A percentile compares a stretch with the other conserved stretches of the same genome.
These are phyloP conservation scores for Mycena kentingensis DNA, from an alignment of 768 basidiomycete genomes.

Conservation along the genomic window DNA sequence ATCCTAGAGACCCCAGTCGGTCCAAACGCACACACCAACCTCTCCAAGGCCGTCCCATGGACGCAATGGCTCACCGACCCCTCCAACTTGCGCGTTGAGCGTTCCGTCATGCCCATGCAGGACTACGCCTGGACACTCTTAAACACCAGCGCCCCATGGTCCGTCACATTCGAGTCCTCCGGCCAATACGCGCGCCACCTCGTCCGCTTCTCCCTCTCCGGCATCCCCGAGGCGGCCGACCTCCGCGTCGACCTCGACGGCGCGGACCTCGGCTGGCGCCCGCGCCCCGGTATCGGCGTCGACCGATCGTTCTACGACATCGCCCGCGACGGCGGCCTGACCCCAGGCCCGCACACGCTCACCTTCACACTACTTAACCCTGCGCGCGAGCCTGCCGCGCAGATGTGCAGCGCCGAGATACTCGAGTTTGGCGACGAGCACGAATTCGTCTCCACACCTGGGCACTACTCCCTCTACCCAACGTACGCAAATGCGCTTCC, in stretches of 20 bases:
- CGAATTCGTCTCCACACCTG: slow-evolving; percentile 61
- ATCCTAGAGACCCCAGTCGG: too few species aligned
- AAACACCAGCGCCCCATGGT: slow-evolving; percentile 60
- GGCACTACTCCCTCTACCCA: slow-evolving; percentile 69
- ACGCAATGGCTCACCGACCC: slow-evolving; percentile 63
- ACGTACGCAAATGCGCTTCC: slow-evolving; percentile 64
- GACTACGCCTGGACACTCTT: slow-evolving; percentile 76
- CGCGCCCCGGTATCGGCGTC: slow-evolving; percentile 55
- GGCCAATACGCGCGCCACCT: slow-evolving; percentile 63
- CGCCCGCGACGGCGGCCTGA: slow-evolving; percentile 40
- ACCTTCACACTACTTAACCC: slow-evolving; percentile 56
- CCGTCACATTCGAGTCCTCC: slow-evolving; percentile 61
- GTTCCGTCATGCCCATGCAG: slow-evolving; percentile 75
- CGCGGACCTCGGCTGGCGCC: slow-evolving; percentile 58
- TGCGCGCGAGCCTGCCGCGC: slow-evolving; percentile 55
- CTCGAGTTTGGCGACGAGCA: slow-evolving; percentile 67
- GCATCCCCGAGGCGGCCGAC: slow-evolving; percentile 56
- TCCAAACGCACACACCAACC: slow-evolving; percentile 56
- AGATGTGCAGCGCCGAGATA: slow-evolving; percentile 76
- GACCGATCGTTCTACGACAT: slow-evolving; percentile 82
- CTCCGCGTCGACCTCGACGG: slow-evolving; percentile 65
- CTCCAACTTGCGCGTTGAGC: slow-evolving; percentile 52
- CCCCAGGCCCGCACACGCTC: slow-evolving; percentile 57
- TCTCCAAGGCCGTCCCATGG: slow-evolving; percentile 57
- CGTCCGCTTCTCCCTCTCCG: slow-evolving; percentile 73